Conservation (phyloP, 2,329 filamentous ascomycete species). For the Zymoseptoria tritici region DNA sequence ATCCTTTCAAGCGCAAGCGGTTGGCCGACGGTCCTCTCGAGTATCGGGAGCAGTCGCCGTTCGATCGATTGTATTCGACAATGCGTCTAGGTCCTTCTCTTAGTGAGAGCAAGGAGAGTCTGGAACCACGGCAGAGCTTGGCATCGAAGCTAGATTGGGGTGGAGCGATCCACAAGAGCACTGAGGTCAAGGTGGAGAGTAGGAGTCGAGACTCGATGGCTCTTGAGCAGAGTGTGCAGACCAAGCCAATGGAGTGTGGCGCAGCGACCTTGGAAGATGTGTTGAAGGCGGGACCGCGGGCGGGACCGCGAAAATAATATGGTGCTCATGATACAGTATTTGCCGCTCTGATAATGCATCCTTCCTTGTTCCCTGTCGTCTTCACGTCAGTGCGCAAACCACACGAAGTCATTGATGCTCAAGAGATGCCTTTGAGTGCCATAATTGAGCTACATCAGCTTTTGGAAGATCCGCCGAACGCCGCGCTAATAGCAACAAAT, state of each 20-base stretch:
- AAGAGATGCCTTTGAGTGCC: too few relatives aligned
- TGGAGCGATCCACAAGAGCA: not conserved
- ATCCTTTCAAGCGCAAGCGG: not conserved
- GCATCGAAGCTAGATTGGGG: not conserved
- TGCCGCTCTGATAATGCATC: too few relatives aligned
- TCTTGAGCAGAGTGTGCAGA: not conserved
- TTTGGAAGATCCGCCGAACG: slow-evolving; percentile 1
- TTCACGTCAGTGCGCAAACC: too few relatives aligned
- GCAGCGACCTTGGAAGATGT: not conserved
- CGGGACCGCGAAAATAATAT: not conserved
- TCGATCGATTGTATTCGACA: not conserved
- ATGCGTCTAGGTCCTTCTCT: not conserved
- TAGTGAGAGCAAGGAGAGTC: not conserved
- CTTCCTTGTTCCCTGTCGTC: too few relatives aligned
- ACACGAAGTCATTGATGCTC: too few relatives aligned
- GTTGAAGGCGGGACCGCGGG: not conserved
- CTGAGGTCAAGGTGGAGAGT: not conserved
- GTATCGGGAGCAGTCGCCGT: not conserved
- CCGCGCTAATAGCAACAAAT: slow-evolving; percentile 6
- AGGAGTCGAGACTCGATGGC: not conserved
- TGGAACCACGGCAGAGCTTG: not conserved
- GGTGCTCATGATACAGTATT: too few relatives aligned
- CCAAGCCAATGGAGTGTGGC: not conserved
- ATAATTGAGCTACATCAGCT: not conserved
- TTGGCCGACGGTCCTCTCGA: not conserved